Conservation (phyloP, 2,329 filamentous ascomycete species). For the Cordyceps pruinosa region DNA sequence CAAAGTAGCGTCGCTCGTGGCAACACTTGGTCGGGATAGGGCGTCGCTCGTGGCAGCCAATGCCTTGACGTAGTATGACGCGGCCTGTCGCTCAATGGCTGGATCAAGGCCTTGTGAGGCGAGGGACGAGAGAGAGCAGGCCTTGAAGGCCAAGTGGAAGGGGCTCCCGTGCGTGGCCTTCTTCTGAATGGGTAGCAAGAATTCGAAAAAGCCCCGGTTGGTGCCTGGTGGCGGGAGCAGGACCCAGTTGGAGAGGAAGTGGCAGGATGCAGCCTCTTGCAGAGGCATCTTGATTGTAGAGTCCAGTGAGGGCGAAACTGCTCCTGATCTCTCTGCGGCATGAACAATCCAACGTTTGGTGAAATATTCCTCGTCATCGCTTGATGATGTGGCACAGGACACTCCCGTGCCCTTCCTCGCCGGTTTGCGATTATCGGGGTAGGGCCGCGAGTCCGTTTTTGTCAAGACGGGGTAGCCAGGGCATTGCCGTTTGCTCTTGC, state of each 20-base stretch:
- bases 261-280: background rate
- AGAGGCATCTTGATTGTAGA: slow-evolving; percentile 1
- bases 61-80: background rate
- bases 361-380: background rate
- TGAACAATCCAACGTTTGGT: background rate
- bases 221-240: background rate
- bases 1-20: slow-evolving; percentile 1
- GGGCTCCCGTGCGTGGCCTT: background rate
- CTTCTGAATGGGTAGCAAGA: background rate
- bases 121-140: background rate
- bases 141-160: slow-evolving; percentile 2
- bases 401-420: background rate
- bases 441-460: background rate
- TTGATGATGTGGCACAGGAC: background rate
- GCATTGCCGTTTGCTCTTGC: slow-evolving; percentile 2
- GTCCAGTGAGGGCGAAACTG: background rate
- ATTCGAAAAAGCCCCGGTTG: background rate
- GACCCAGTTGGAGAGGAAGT: slow-evolving; percentile 6
- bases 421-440: background rate
- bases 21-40: slow-evolving; percentile 1
- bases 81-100: background rate
- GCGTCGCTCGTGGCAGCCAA: background rate
- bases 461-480: background rate
- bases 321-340: background rate
- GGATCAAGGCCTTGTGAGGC: background rate